A percentile compares a stretch with the other conserved stretches of the same genome.
phyloP scores from a whole-genome alignment of 805 yeast genomes.

The Wickerhamomyces tratensis region DNA sequence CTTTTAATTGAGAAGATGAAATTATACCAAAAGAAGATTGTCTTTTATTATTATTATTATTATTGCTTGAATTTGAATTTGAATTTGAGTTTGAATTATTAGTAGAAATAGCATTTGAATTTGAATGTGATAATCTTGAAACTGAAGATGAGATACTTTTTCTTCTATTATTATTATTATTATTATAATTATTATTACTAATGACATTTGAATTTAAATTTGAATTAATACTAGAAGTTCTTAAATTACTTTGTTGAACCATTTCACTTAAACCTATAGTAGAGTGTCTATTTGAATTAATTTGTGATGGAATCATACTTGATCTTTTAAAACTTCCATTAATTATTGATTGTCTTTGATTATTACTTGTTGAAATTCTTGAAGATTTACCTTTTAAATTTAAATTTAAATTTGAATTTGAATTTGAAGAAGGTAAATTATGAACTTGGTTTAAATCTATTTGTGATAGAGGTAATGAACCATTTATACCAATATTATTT shows the following conservation, averaged over 20 bases:
- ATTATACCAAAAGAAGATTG: constrained; percentile 15
- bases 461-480: constrained; percentile 11
- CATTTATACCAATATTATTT: constrained; percentile 5
- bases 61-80: too few species aligned
- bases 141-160: constrained; percentile 10
- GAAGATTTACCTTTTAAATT: too few species aligned
- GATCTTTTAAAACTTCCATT: constrained; percentile 9
- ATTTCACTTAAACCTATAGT: constrained; percentile 15
- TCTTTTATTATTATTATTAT: constrained; percentile 5
- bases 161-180: constrained; percentile 3
- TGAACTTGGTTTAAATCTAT: constrained; percentile 17
- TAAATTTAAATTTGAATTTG: too few species aligned
- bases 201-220: neutral
- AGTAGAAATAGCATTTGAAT: too few species aligned
- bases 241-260: constrained; percentile 17
- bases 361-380: constrained; percentile 8
- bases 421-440: constrained; percentile 9
- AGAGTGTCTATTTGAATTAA: constrained; percentile 11
- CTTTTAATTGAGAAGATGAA: constrained; percentile 24
- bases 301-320: neutral
- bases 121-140: too few species aligned
- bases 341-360: constrained; percentile 18
- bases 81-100: too few species aligned
- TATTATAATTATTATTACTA: too few species aligned
- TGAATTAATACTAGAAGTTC: constrained; percentile 4